Conservation (phyloP, 1,284 basidiomycete genomes). For the Paramarasmius palmivorus region DNA sequence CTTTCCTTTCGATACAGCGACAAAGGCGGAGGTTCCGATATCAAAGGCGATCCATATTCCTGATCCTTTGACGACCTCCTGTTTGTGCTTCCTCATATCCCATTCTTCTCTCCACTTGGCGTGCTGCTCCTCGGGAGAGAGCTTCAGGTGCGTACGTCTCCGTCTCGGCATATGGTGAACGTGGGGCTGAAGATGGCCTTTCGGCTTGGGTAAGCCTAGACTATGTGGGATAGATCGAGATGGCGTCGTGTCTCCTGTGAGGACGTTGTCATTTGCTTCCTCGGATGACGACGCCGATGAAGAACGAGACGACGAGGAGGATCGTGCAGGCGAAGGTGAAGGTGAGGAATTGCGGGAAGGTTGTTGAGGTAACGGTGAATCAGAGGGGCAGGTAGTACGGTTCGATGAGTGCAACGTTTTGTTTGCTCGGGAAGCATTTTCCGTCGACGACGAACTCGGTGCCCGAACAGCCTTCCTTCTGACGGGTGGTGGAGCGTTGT, state of each 20-base stretch:
- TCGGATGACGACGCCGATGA: neutral
- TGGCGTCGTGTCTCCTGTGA: neutral
- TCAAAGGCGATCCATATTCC: constrained; percentile 2
- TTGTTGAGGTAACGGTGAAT: neutral
- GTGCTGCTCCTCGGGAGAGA: neutral
- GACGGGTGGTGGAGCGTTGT: neutral
- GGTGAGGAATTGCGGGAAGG: neutral
- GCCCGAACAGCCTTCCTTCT: neutral
- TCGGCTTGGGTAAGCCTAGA: constrained; percentile 3
- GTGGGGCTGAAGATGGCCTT: constrained; percentile 15
- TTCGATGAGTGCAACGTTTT: neutral
- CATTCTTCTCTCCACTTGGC: neutral
- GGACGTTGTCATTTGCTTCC: neutral
- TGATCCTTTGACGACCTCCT: neutral
- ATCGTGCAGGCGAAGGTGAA: neutral
- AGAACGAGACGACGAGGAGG: too few species aligned
- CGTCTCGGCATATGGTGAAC: constrained; percentile 10
- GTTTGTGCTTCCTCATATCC: neutral
- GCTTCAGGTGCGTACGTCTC: constrained; percentile 3
- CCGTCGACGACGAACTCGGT: neutral
- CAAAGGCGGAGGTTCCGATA: neutral
- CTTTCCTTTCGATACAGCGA: neutral
- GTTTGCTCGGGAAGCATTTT: neutral
- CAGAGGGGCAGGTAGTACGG: neutral
- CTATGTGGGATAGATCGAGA: neutral